phyloP scores from a whole-genome alignment of 140 eudicot species.

The Bidens hawaiensis region DNA sequence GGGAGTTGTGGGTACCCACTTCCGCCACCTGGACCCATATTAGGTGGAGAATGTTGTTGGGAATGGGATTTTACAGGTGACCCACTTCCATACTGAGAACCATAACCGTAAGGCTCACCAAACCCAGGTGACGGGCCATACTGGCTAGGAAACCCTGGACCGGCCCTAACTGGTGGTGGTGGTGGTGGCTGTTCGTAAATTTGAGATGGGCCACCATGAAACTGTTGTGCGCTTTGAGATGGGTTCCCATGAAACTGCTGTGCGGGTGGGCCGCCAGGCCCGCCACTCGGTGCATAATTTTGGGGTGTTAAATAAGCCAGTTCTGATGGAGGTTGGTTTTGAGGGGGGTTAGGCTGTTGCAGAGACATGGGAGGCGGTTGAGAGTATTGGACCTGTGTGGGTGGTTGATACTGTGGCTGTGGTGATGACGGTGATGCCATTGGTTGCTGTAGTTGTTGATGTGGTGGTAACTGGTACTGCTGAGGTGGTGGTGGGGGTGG shows the following conservation, averaged over 20 bases:
- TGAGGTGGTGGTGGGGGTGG: slow-evolving; percentile 46
- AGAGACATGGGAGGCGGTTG: slow-evolving; percentile 53
- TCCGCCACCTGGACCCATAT: slow-evolving; percentile 43
- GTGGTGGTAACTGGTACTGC: slow-evolving; percentile 66
- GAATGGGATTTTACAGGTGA: slow-evolving; percentile 56
- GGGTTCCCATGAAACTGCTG: slow-evolving; percentile 54
- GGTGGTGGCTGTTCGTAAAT: slow-evolving; percentile 61
- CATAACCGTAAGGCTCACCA: slow-evolving; percentile 51
- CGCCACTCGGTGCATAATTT: slow-evolving; percentile 36
- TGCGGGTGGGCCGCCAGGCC: slow-evolving; percentile 54
- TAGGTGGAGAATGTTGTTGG: slow-evolving; percentile 40
- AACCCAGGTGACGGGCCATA: slow-evolving; percentile 55
- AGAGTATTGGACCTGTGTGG: slow-evolving; percentile 34
- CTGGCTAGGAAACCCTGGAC: slow-evolving; percentile 51
- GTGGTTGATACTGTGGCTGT: slow-evolving; percentile 56
- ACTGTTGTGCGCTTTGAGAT: too few relatives aligned
- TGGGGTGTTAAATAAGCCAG: slow-evolving; percentile 47
- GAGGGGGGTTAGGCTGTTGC: slow-evolving; percentile 43
- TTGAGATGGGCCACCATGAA: slow-evolving; percentile 39
- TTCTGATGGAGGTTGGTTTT: slow-evolving; percentile 47
- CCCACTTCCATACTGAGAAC: slow-evolving; percentile 57
- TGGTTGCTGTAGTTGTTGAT: slow-evolving; percentile 35
- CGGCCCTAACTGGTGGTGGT: slow-evolving; percentile 46
- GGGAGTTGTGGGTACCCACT: slow-evolving; percentile 78
- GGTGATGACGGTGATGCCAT: slow-evolving; percentile 39